A percentile compares a stretch with the other conserved stretches of the same genome.
These are phyloP conservation scores for Microcera coccophila DNA, from an alignment of 2,329 filamentous ascomycete species.

Conservation along the genomic window DNA sequence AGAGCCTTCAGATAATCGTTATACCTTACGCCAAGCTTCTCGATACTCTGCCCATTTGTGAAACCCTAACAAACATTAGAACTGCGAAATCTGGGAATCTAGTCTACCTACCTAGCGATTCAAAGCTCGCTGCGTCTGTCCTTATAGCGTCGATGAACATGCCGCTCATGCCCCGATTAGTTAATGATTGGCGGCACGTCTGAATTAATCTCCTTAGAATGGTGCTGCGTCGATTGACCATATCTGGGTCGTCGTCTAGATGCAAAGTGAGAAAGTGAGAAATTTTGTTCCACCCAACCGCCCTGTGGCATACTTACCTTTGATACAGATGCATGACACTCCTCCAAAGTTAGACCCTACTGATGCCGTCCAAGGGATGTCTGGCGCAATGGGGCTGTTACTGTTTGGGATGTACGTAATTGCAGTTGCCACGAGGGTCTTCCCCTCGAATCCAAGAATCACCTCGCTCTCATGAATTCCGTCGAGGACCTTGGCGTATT, in stretches of 20 bases:
- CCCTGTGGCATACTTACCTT: constrained; percentile 40
- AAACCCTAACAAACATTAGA: constrained; percentile 43
- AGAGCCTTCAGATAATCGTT: too few relatives aligned
- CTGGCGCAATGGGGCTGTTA: constrained; percentile 44
- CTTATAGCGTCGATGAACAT: constrained; percentile 56
- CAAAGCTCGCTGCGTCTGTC: constrained; percentile 47
- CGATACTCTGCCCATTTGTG: constrained; percentile 55
- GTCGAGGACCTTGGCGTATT: constrained; percentile 51
- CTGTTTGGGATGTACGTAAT: constrained; percentile 50
- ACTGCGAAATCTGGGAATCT: neutral
- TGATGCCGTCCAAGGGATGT: constrained; percentile 53
- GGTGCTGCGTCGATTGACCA: constrained; percentile 43
- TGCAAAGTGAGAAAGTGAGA: neutral
- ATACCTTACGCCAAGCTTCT: constrained; percentile 50
- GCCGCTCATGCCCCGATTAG: constrained; percentile 47
- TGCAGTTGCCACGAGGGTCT: constrained; percentile 49
- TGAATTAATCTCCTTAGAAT: constrained; percentile 53
- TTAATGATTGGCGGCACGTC: constrained; percentile 46
- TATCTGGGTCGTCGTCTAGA: constrained; percentile 42
- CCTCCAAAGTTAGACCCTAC: constrained; percentile 53
- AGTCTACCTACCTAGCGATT: constrained; percentile 46
- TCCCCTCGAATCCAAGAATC: constrained; percentile 48
- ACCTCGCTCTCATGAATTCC: constrained; percentile 49
- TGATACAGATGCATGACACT: constrained; percentile 57
- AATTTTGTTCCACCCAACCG: neutral